Evolutionary conservation across 306 rosid genomes (phyloP), one percentile per base, ranked within the genome.

Genomic region (Vigna mungo): DNA sequence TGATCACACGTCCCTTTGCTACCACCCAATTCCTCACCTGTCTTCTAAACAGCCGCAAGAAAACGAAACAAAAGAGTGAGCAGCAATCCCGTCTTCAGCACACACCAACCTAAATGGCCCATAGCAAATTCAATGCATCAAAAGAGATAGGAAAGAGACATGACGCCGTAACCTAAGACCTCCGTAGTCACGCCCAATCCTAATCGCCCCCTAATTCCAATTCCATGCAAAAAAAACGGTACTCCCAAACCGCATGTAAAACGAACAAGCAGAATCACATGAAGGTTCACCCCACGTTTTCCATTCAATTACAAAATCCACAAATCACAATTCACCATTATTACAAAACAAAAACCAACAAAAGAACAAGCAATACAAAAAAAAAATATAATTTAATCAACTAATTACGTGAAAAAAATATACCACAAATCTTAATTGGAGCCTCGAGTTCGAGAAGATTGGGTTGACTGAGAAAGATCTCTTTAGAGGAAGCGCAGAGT

Each of bases 391-490:
- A 20, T 23, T 11, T 8, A 18, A 37, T 37, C 0, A 66, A 73
- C 2, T 9, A 60, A 71, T 63, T 5, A 8, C 3, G 34, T n/a
- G 30, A 6, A 39, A 49, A 44, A 34, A 4, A 34, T n/a, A 62
- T 87, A 91, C 96, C 96, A 60, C 96, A 91, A 80, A 91, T 91
- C 83, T 91, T 91, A 23, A 91, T 86, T 15, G 94, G 96, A 83
- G 96, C 96, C 87, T 91, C 96, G 47, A 91, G 96, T 72, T 91
- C 96, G 5, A 91, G 96, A 74, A 91, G 96, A 73, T 91, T 89
- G n/a, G 96, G 96, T 62, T 91, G 96, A 43, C 86, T 83, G 81
- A 91, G 93, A 78, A 91, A 91, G 85, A 91, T 86, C 85, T 89
- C 94, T 87, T 83, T 91, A 20, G 94, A 79, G 16, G 87, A 37